Percentiles rank a stretch among this genome's conserved stretches.
Evolutionary conservation across 257 asterid genomes (phyloP).

Genomic region (Verbascum thapsus): DNA sequence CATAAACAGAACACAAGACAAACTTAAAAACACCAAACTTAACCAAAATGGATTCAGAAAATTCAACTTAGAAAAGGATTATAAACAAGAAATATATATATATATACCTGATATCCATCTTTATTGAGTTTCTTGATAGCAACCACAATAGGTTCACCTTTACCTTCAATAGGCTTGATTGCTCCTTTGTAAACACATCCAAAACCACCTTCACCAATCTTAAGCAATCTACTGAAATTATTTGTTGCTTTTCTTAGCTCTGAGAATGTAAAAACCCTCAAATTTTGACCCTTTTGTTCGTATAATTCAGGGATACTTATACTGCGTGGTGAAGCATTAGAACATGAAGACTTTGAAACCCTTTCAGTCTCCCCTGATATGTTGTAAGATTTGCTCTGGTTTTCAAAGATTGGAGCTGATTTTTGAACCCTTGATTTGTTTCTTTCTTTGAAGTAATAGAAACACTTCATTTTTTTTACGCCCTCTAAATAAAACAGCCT

Average conservation of each 20-base stretch:
- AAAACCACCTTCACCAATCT: conserved; percentile 97
- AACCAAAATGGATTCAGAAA: not conserved
- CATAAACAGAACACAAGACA: too few relatives aligned
- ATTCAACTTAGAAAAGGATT: not conserved
- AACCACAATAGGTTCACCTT: conserved; percentile 58
- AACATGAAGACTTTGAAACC: conserved; percentile 57
- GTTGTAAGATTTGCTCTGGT: conserved; percentile 51
- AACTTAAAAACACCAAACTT: too few relatives aligned
- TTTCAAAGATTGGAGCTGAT: conserved; percentile 66
- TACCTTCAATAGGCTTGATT: conserved; percentile 58
- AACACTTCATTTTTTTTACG: conserved; percentile 64
- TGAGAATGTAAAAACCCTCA: conserved; percentile 74
- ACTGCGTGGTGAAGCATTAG: conserved; percentile 58
- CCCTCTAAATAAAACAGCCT: not conserved
- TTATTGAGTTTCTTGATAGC: conserved; percentile 86
- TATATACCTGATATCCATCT: conserved; percentile 83
- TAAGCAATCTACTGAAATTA: conserved; percentile 63
- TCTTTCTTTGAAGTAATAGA: conserved; percentile 61
- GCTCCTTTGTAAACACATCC: conserved; percentile 77
- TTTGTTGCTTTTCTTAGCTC: conserved; percentile 79
- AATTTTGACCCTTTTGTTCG: conserved; percentile 65
- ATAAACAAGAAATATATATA: too few relatives aligned
- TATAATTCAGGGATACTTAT: conserved; percentile 68
- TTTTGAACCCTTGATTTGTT: conserved; percentile 42
- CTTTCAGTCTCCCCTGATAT: conserved; percentile 50